Percentiles rank a stretch among this genome's conserved stretches.
These are phyloP conservation scores for Berkeleyomyces rouxiae DNA, from an alignment of 2,329 filamentous ascomycete species.

Conservation along the genomic window DNA sequence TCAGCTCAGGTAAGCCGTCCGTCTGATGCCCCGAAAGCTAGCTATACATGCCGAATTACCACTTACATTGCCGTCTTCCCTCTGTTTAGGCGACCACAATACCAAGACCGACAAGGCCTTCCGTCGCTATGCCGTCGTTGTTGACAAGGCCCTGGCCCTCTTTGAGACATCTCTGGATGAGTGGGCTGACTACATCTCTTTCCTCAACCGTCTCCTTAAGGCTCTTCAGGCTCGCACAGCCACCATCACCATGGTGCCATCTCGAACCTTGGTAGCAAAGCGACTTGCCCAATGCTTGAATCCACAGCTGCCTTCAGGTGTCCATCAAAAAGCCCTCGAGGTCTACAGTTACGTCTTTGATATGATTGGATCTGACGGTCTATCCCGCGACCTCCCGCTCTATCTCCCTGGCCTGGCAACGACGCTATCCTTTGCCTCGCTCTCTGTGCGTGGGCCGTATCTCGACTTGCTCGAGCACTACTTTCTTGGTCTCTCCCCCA, in stretches of 20 bases:
- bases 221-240: slow-evolving; percentile 75
- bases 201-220: slow-evolving; percentile 79
- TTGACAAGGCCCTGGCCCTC: slow-evolving; percentile 72
- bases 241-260: slow-evolving; percentile 55
- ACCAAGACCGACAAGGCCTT: slow-evolving; percentile 48
- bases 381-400: slow-evolving; percentile 67
- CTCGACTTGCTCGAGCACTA: slow-evolving; percentile 70
- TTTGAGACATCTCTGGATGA: slow-evolving; percentile 92
- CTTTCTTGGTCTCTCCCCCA: slow-evolving; percentile 54
- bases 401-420: slow-evolving; percentile 82
- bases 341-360: slow-evolving; percentile 84
- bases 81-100: slow-evolving; percentile 32
- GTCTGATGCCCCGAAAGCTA: slow-evolving; percentile 5
- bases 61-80: neutral
- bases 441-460: slow-evolving; percentile 74
- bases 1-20: slow-evolving; percentile 48
- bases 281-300: slow-evolving; percentile 91
- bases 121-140: slow-evolving; percentile 74
- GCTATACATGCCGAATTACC: neutral
- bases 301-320: slow-evolving; percentile 79
- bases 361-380: slow-evolving; percentile 61
- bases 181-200: slow-evolving; percentile 99
- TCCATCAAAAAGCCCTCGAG: slow-evolving; percentile 93
- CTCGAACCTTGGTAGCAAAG: slow-evolving; percentile 71
- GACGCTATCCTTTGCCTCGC: slow-evolving; percentile 83